Base-by-base conservation (phyloP, 106 monocot species). In the Phalaenopsis aphrodite region DNA sequence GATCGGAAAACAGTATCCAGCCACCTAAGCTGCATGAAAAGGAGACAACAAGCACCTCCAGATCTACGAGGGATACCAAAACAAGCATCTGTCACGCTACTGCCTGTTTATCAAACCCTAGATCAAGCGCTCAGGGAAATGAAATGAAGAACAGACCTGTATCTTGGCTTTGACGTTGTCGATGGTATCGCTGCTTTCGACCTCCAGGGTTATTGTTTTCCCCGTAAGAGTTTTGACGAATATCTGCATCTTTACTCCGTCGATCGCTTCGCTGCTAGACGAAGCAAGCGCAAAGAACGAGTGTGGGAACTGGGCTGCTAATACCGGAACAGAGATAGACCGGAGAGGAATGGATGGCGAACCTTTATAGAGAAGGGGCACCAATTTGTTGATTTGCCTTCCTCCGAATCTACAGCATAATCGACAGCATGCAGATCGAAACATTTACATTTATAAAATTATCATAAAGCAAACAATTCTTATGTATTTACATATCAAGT, bases 81-180 rank as follows among this genome's bases (percentile, higher is more conserved):
- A 36, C 38, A 38, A 39, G 14, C 69, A 39, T 11, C 9, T 2
- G 36, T 38, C 39, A 14, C 15, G 69, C n/a, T 69, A 39, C 14
- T 39, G 14, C n/a, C 38, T 39, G 3, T 69, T 19, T 15, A 39
- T 16, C 64, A 69, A 69, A 69, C 69, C 69, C 69, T 38, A 69
- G 39, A 69, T 69, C 14, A 14, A 69, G 1, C n/a, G 38, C 75
- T 19, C 19, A 46, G 42, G 19, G 8, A 19, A 41, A 18, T 19
- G 47, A 46, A 76, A 45, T n/a, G 3, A 3, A 2, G 55, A 37
- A 37, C 24, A 14, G 58, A 82, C 95, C 84, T 92, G 95, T 75
- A 95, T 95, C 87, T 95, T 95, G 14, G 95, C 86, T 84, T 95
- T 95, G 75, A 95, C 95, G 61, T 95, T 95, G 87, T 95, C 92